phyloP scores from a whole-genome alignment of 768 basidiomycete genomes.

The Mycena latifolia region DNA sequence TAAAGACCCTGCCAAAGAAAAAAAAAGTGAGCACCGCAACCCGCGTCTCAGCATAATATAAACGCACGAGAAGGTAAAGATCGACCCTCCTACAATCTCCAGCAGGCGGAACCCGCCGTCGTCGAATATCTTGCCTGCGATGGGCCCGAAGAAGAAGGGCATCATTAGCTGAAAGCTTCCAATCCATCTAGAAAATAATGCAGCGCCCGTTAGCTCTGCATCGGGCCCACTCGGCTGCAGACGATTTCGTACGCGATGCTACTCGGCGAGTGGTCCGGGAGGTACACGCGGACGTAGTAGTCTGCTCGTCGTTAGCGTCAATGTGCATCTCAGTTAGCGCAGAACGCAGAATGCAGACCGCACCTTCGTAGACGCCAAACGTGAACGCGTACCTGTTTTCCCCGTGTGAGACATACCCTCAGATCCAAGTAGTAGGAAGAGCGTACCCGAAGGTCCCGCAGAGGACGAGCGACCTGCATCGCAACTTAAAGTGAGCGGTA shows the following conservation, averaged over 20 bases:
- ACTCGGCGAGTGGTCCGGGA: background rate
- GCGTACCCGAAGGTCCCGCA: too few species aligned
- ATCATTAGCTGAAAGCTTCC: background rate
- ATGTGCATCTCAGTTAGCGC: too few species aligned
- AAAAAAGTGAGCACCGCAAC: too few species aligned
- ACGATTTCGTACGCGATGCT: background rate
- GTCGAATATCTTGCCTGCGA: conserved; percentile 1
- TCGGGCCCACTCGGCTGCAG: too few species aligned
- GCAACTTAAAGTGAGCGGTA: too few species aligned
- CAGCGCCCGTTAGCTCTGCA: background rate
- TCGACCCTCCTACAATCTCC: background rate
- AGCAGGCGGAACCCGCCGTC: background rate
- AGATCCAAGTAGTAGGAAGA: too few species aligned
- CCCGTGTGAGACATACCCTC: too few species aligned
- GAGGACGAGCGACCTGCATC: too few species aligned
- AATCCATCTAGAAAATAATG: background rate
- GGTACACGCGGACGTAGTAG: background rate
- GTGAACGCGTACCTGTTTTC: too few species aligned
- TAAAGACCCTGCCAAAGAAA: too few species aligned
- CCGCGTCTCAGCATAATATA: too few species aligned
- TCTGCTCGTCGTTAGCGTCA: too few species aligned
- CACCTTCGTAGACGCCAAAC: conserved; percentile 1
- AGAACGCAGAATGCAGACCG: background rate
- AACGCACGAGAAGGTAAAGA: conserved; percentile 1
- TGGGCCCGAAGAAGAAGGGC: background rate